Conservation (phyloP, 2,329 filamentous ascomycete genomes). For the Albifimbria verrucaria region DNA sequence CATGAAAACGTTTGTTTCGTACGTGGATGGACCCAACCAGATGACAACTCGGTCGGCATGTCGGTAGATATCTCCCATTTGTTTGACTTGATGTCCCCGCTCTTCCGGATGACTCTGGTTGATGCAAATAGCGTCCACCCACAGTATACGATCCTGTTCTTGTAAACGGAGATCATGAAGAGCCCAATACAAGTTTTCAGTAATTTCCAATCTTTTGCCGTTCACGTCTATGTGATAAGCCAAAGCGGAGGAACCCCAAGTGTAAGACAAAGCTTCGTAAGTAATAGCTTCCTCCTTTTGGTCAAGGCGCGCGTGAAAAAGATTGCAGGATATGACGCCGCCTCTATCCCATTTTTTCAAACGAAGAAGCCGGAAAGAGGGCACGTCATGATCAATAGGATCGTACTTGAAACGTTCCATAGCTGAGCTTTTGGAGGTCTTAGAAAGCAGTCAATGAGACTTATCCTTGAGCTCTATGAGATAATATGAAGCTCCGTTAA, state of each 20-base stretch:
- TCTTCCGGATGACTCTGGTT: conserved; percentile 5
- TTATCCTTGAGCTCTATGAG: too few species aligned
- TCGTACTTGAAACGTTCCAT: neutral
- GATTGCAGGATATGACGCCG: neutral
- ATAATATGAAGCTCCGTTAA: too few species aligned
- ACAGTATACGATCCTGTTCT: neutral
- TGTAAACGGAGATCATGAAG: conserved; percentile 1
- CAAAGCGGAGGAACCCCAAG: neutral
- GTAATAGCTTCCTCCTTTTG: neutral
- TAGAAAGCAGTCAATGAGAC: too few species aligned
- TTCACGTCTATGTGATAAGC: neutral
- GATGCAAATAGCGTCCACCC: conserved; percentile 5
- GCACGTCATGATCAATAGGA: neutral
- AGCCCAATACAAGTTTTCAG: neutral
- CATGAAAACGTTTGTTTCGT: conserved; percentile 3
- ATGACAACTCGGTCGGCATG: conserved; percentile 6
- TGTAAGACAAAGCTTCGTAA: conserved; percentile 10
- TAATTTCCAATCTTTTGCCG: neutral
- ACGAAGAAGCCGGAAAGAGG: neutral
- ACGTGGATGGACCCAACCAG: neutral
- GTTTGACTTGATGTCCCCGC: conserved; percentile 8
- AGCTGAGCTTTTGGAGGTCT: too few species aligned
- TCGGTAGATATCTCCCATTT: conserved; percentile 8
- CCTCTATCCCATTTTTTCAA: neutral
- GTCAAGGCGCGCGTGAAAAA: conserved; percentile 1